A percentile compares a stretch with the other conserved stretches of the same genome.
phyloP scores from a whole-genome alignment of 768 basidiomycete genomes.

The Hortiboletus campestris region DNA sequence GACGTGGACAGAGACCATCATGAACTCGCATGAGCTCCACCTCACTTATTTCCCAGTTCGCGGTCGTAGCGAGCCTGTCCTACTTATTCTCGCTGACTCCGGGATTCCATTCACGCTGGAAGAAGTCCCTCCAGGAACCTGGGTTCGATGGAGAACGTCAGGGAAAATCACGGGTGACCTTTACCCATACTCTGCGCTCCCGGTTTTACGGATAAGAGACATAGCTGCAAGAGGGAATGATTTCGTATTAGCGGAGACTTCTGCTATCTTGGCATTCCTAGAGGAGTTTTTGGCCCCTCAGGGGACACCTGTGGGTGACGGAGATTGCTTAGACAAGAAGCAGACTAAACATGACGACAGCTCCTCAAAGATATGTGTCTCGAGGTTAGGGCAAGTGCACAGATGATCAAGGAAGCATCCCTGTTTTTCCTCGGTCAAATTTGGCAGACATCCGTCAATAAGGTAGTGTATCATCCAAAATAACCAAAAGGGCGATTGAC shows the following conservation, averaged over 20 bases:
- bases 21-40: conserved; percentile 17
- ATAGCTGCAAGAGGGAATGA: conserved; percentile 7
- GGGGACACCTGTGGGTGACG: conserved; percentile 13
- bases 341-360: conserved; percentile 6
- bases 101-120: conserved; percentile 23
- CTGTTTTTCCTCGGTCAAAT: conserved; percentile 19
- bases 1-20: neutral
- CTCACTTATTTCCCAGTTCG: conserved; percentile 24
- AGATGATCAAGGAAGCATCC: conserved; percentile 27
- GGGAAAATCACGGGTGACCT: conserved; percentile 14
- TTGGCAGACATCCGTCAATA: neutral
- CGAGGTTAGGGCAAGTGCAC: conserved; percentile 10
- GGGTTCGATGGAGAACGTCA: conserved; percentile 15
- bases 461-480: conserved; percentile 8
- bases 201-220: conserved; percentile 23
- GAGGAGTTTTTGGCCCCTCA: conserved; percentile 19
- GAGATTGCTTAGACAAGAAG: neutral
- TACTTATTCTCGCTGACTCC: conserved; percentile 26
- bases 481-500: neutral
- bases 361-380: conserved; percentile 19
- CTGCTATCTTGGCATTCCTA: conserved; percentile 24
- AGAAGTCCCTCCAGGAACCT: conserved; percentile 13
- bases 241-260: conserved; percentile 24
- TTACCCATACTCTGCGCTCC: conserved; percentile 26
- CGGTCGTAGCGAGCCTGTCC: conserved; percentile 26